Evolutionary conservation across 805 yeast species (phyloP).

Genomic region (Saccharomycopsis sp.): DNA sequence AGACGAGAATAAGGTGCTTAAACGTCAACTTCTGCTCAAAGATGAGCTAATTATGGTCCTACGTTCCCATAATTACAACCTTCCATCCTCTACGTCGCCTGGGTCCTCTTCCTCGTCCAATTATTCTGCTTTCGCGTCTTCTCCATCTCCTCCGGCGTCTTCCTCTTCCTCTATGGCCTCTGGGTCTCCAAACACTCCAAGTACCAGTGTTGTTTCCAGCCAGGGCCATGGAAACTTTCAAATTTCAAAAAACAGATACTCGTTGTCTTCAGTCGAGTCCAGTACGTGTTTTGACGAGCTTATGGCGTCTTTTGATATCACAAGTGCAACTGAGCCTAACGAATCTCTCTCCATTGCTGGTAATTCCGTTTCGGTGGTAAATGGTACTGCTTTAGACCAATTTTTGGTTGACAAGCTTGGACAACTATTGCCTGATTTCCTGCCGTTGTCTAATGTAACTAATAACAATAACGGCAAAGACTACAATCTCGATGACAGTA

Average conservation of each 20-base stretch:
- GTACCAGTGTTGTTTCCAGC: not conserved
- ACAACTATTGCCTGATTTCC: not conserved
- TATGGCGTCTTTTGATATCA: not conserved
- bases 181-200: not conserved
- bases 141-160: not conserved
- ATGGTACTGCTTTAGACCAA: not conserved
- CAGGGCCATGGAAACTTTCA: not conserved
- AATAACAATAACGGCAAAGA: not conserved
- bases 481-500: not conserved
- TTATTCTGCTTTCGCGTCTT: not conserved
- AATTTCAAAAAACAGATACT: not conserved
- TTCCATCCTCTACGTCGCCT: not conserved
- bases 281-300: not conserved
- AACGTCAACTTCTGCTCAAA: slow-evolving; percentile 9
- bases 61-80: not conserved
- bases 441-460: not conserved
- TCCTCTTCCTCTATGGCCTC: not conserved
- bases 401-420: not conserved
- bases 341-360: not conserved
- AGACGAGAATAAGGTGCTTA: slow-evolving; percentile 8
- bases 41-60: slow-evolving; percentile 16
- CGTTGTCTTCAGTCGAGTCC: not conserved
- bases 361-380: not conserved
- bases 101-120: not conserved
- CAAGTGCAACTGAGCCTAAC: not conserved